Percentiles rank a stretch among this genome's conserved stretches.
phyloP scores from a whole-genome alignment of 2,329 filamentous ascomycete genomes.

The Trichophyton verrucosum region DNA sequence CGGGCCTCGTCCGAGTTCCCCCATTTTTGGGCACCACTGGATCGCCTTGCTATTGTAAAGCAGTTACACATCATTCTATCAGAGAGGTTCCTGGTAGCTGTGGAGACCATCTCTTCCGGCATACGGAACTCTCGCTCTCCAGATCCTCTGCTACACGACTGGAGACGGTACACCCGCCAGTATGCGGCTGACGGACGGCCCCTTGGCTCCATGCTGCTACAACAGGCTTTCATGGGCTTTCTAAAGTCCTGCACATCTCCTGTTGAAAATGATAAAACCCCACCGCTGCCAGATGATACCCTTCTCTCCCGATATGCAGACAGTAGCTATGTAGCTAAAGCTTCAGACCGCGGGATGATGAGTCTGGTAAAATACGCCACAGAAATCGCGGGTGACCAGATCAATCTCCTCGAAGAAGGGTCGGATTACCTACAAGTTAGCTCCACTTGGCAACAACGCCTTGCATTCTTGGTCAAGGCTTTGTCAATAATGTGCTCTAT shows the following conservation, averaged over 20 bases:
- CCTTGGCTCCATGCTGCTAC: slow-evolving; percentile 79
- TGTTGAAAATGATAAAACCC: slow-evolving; percentile 48
- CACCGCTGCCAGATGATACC: slow-evolving; percentile 48
- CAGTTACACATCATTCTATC: slow-evolving; percentile 62
- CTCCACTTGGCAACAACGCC: slow-evolving; percentile 71
- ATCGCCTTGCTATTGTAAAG: slow-evolving; percentile 61
- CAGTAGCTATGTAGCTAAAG: slow-evolving; percentile 38
- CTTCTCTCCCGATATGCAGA: slow-evolving; percentile 63
- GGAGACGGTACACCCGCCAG: slow-evolving; percentile 73
- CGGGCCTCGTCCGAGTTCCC: slow-evolving; percentile 66
- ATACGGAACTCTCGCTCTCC: slow-evolving; percentile 65
- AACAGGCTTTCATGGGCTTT: slow-evolving; percentile 77
- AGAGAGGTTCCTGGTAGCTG: slow-evolving; percentile 68
- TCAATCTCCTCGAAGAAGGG: slow-evolving; percentile 75
- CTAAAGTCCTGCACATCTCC: slow-evolving; percentile 67
- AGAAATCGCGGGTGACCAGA: slow-evolving; percentile 64
- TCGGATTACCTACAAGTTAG: slow-evolving; percentile 82
- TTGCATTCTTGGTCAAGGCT: slow-evolving; percentile 77
- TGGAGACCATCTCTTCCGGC: slow-evolving; percentile 82
- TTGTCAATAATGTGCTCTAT: slow-evolving; percentile 70
- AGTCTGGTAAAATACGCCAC: slow-evolving; percentile 48
- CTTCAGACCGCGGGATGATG: slow-evolving; percentile 15
- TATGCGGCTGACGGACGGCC: slow-evolving; percentile 71
- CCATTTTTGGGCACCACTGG: slow-evolving; percentile 66
- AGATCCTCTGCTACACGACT: slow-evolving; percentile 60